Base-by-base conservation (phyloP, 2,329 filamentous ascomycete species). In the Eutypa lata region DNA sequence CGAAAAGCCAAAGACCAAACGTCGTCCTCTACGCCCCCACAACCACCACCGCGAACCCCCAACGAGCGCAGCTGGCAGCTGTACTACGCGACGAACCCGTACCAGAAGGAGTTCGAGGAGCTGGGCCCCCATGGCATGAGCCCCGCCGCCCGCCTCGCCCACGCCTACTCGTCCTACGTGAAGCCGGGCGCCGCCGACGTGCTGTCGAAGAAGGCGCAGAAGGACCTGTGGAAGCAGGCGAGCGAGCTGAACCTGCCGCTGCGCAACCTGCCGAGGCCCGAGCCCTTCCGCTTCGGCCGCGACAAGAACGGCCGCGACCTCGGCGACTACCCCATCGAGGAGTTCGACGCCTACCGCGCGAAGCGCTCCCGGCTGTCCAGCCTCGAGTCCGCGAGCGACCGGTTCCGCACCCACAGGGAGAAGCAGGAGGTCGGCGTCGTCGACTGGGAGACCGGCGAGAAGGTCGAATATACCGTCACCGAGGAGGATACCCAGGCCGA, bases 191-290 rank as follows among this genome's bases (percentile, higher is more conserved):
- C 19, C 42, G 42, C 69, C 44, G 65, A 71, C 54, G 60, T 50
- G 7, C 61, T 67, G 35, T 62, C 60, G n/a, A 71, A 73, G 65
- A 82, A 82, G 66, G 68, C 76, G 24, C 76, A 82, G 62, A 76
- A 77, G 61, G 81, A 84, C 60, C 76, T 80, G 63, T 85, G 81
- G 81, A 81, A 80, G 67, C 70, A 73, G 46, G 72, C 82, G 56
- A 75, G 74, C 64, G 81, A 83, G 58, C 73, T 78, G 47, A 74
- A 68, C 52, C 70, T 82, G 14, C 77, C 80, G 5, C 68, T 78
- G 48, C 77, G 80, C 37, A 69, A 70, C 24, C 68, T 78, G 18
- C 64, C 67, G 21, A 61, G 61, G 37, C 59, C 64, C 13, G 53
- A 45, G 50, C 61, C 64, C 26, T 61, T 64, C 22, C 53, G 62